Percentiles rank a stretch among this genome's conserved stretches.
phyloP scores from a whole-genome alignment of 331 rosid genomes.

The Quercus tomentella region DNA sequence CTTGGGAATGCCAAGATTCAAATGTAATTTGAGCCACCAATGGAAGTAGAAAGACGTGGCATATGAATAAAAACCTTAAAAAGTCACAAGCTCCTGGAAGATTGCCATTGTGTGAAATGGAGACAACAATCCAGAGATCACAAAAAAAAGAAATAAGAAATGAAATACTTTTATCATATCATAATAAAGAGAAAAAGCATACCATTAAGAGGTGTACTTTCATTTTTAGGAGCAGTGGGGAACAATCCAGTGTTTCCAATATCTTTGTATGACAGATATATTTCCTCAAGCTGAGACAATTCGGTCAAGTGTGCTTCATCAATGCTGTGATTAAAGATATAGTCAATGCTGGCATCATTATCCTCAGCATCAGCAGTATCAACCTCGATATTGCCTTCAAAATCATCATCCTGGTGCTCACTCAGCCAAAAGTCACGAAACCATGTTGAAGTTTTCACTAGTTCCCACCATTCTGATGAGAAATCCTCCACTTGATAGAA shows the following conservation, averaged over 20 bases:
- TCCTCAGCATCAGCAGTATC: neutral
- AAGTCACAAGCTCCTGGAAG: neutral
- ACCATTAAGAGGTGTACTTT: slow-evolving; percentile 16
- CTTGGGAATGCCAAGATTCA: neutral
- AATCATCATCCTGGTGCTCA: slow-evolving; percentile 56
- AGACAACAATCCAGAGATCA: neutral
- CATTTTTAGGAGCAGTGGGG: slow-evolving; percentile 9
- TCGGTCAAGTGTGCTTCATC: slow-evolving; percentile 29
- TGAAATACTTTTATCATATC: neutral
- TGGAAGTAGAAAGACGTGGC: neutral
- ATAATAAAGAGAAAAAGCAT: neutral
- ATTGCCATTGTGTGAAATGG: neutral
- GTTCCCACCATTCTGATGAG: slow-evolving; percentile 92
- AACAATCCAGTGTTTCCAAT: neutral
- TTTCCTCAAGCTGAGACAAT: slow-evolving; percentile 43
- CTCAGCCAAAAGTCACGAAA: slow-evolving; percentile 79
- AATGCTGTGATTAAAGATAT: slow-evolving; percentile 23
- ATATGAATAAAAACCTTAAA: neutral
- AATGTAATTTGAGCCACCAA: neutral
- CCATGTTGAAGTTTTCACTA: slow-evolving; percentile 79
- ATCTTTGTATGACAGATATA: slow-evolving; percentile 17
- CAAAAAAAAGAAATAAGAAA: neutral
- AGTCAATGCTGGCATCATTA: slow-evolving; percentile 15
- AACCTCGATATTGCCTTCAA: slow-evolving; percentile 24
- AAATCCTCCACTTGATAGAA: slow-evolving; percentile 88